Base-by-base conservation (phyloP, 352 stramenopile species). In the Phytophthora constricta region DNA sequence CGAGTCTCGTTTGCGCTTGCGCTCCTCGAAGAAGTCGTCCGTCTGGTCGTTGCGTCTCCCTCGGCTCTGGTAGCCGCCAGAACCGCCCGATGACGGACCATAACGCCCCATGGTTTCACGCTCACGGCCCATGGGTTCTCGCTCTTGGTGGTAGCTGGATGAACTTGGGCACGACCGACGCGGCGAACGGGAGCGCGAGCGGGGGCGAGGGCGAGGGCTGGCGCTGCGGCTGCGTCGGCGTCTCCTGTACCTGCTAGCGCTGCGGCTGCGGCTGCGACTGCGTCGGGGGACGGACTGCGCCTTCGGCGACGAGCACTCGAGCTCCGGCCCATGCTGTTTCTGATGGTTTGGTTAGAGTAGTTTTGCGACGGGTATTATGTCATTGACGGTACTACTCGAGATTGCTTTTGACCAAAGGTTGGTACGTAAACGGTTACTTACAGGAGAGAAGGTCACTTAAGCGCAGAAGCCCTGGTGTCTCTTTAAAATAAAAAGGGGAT, bases 1-100 rank as follows among this genome's bases (percentile, higher is more conserved):
- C 1, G 58, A 45, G 0, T 95, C 83, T 41, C 88, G 80, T 7
- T 95, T 67, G 37, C 65, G 74, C 59, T 91, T 92, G 60, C 88
- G 81, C 60, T 86, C 65, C 23, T 94, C 82, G 28, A 90, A 95
- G 64, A 93, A 93, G 5, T 76, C 74, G 25, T 92, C 80, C 2
- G 71, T 71, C 39, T 89, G 76, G n/a, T 71, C 64, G 22, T 76
- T 74, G 7, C 61, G 45, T 16, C 37, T 43, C 26, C 47, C 55
- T 68, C 46, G 60, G 10, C 48, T 58, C 13, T 58, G 63, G 34
- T 77, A 81, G 14, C 77, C 48, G 34, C 22, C 45, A n/a, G n/a
- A n/a, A 2, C 49, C 42, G 4, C 43, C 46, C 19, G 47, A 61
- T n/a, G 42, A 54, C 49, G 51, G 68, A 47, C 61, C 72, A 50